phyloP scores from a whole-genome alignment of 495 filamentous ascomycete species.

The Hypoxylon perforatum region DNA sequence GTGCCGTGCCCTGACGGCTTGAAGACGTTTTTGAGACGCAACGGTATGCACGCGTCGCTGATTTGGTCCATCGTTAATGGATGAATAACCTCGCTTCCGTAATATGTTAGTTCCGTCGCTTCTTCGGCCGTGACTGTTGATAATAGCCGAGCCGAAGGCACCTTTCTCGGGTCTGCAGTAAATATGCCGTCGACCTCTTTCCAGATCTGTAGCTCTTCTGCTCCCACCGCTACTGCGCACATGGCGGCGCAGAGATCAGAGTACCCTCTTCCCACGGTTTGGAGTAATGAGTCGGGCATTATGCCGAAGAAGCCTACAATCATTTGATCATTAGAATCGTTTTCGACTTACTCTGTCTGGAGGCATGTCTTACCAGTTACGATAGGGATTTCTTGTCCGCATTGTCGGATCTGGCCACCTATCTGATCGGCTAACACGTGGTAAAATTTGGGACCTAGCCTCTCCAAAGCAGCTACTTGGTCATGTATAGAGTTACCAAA shows the following conservation, averaged over 20 bases:
- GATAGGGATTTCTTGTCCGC: constrained; percentile 43
- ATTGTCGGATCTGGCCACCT: constrained; percentile 37
- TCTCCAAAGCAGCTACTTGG: constrained; percentile 41
- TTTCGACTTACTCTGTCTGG: not conserved
- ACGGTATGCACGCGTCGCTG: constrained; percentile 48
- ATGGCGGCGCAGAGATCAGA: constrained; percentile 66
- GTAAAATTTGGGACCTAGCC: constrained; percentile 48
- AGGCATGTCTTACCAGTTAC: constrained; percentile 42
- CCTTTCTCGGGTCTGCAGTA: constrained; percentile 66
- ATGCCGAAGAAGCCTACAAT: constrained; percentile 60
- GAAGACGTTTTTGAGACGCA: constrained; percentile 56
- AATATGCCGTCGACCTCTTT: constrained; percentile 69
- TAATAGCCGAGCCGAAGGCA: constrained; percentile 61
- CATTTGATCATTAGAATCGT: constrained; percentile 53
- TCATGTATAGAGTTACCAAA: constrained; percentile 46
- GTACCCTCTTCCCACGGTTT: constrained; percentile 61
- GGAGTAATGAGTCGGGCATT: constrained; percentile 60
- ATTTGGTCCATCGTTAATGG: constrained; percentile 59
- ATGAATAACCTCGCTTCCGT: constrained; percentile 61
- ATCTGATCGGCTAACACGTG: constrained; percentile 48
- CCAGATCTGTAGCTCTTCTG: constrained; percentile 65
- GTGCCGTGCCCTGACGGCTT: constrained; percentile 53
- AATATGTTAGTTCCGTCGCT: constrained; percentile 66
- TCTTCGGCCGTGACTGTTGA: constrained; percentile 63
- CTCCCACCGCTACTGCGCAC: constrained; percentile 58